Evolutionary conservation across 306 rosid genomes (phyloP).

Genomic region (Luffa aegyptiaca): DNA sequence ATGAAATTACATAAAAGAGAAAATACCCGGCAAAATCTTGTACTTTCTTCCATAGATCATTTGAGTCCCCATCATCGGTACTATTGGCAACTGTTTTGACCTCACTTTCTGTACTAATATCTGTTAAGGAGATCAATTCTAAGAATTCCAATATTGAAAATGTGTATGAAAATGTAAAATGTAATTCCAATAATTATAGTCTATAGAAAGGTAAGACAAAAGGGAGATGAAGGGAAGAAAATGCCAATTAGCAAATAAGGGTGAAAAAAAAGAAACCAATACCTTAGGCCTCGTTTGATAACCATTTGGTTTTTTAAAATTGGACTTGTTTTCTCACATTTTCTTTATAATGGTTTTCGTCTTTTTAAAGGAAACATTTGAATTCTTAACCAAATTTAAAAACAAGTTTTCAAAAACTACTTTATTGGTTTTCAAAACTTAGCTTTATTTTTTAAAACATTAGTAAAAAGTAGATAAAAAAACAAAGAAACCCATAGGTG

Average conservation of each 20-base stretch:
- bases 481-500: background rate
- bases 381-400: background rate
- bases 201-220: background rate
- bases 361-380: background rate
- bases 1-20: slow-evolving; percentile 8
- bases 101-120: slow-evolving; percentile 34
- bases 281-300: background rate
- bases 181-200: background rate
- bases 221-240: background rate
- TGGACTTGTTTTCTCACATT: background rate
- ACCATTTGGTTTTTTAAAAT: background rate
- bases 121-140: slow-evolving; percentile 29
- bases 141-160: background rate
- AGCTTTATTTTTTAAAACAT: background rate
- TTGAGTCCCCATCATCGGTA: slow-evolving; percentile 40
- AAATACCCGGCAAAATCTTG: slow-evolving; percentile 73
- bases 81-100: slow-evolving; percentile 34
- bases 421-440: no score
- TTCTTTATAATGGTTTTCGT: background rate
- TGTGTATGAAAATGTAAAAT: background rate
- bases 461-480: background rate
- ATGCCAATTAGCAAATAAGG: background rate
- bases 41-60: slow-evolving; percentile 54
- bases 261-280: background rate
- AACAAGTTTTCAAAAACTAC: background rate